Evolutionary conservation across 1,139 yeast genomes (phyloP), one percentile per base, ranked within the genome.

Genomic region (Citeromyces hawaiiensis): DNA sequence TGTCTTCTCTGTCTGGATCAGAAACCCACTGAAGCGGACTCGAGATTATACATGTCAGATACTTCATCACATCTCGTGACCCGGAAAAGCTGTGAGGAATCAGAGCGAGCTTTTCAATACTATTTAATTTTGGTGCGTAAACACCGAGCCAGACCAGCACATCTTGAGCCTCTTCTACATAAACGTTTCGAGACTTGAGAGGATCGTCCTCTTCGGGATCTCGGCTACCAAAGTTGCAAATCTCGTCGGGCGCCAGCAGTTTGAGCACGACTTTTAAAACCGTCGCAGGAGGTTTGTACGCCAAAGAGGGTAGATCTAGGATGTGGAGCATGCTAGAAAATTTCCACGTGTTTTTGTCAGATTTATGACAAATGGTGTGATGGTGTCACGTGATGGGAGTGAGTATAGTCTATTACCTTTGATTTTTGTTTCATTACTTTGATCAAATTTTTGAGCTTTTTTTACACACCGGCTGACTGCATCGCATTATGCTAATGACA

Each of bases 41-140:
- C 1, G 88, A 66, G 1, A 87, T 63, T 1, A 88, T 55, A 13
- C 66, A 60, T 0, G 94, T 83, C 35, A 87, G 63, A 70, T 87
- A 91, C 13, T 68, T 61, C 42, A 72, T 61, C 36, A 71, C 46
- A 2, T 60, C 63, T 7, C 47, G 48, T 11, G 48, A 45, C 39
- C 49, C 45, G 40, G 39, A 39, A 50, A 50, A 33, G 45, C 51
- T 41, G 4, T 43, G 39, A 19, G 73, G 56, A 39, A 61, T 36
- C 38, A 54, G 40, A 10, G 63, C 51, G 36, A 61, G 45, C 46
- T 57, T 54, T 29, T 37, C 29, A 33, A 40, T 38, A 31, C 57
- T 42, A 38, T 59, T 48, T 41, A 63, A 56, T 35, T 67, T 48
- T 2, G 66, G 63, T 47, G 72, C 64, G 39, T 56, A 43, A 0